Percentiles rank a stretch among this genome's conserved stretches.
These are phyloP conservation scores for Paramyrothecium roridum DNA, from an alignment of 2,329 filamentous ascomycete species.

Conservation along the genomic window DNA sequence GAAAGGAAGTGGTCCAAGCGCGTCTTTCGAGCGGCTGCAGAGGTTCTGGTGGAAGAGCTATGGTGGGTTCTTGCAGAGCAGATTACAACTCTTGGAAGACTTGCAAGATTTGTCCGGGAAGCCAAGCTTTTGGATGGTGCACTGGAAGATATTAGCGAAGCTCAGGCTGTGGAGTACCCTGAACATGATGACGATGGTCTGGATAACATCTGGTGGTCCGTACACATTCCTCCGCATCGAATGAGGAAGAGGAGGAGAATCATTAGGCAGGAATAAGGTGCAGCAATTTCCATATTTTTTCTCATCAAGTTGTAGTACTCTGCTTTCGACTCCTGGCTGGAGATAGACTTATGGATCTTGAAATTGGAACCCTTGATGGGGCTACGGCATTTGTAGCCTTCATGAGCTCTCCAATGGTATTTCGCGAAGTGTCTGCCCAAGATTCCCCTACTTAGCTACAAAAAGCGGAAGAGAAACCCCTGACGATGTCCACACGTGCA, in stretches of 20 bases:
- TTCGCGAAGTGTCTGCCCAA: too few relatives aligned
- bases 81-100: background rate
- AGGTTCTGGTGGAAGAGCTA: constrained; percentile 11
- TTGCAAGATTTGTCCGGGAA: constrained; percentile 8
- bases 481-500: background rate
- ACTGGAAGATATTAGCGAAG: background rate
- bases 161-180: background rate
- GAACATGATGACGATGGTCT: background rate
- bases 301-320: background rate
- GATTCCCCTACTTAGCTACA: too few relatives aligned
- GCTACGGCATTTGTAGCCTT: too few relatives aligned
- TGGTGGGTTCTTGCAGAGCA: constrained; percentile 6
- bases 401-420: too few relatives aligned
- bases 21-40: constrained; percentile 14
- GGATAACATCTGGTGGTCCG: background rate
- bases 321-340: background rate
- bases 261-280: background rate
- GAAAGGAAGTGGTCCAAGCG: constrained; percentile 11
- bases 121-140: background rate
- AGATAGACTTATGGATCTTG: too few relatives aligned
- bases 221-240: background rate
- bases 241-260: constrained; percentile 1
- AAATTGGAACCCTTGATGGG: too few relatives aligned
- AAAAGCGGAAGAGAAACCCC: background rate
- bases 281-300: background rate